A percentile compares a stretch with the other conserved stretches of the same genome.
phyloP scores from a whole-genome alignment of 2,329 filamentous ascomycete genomes.

The Leptographium procerum region DNA sequence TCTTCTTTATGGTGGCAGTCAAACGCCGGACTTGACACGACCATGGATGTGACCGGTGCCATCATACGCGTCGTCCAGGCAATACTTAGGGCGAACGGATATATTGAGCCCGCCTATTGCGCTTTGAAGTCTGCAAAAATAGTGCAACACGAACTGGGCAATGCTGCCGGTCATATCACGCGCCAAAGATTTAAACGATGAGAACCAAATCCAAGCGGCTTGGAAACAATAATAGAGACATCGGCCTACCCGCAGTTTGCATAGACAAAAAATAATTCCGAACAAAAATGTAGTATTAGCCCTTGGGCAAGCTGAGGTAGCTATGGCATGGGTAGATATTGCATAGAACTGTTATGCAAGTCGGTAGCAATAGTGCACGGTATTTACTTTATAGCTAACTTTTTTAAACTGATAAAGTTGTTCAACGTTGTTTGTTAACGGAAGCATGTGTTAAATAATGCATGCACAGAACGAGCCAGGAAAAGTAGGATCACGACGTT shows the following conservation, averaged over 20 bases:
- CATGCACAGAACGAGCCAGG: too few species aligned
- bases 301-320: not conserved
- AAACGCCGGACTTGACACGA: not conserved
- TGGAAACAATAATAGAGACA: not conserved
- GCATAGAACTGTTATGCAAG: not conserved
- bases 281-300: not conserved
- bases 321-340: not conserved
- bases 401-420: too few species aligned
- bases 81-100: not conserved
- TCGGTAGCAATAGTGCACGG: too few species aligned
- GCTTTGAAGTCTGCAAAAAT: not conserved
- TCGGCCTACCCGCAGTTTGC: too few species aligned
- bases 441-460: too few species aligned
- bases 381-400: too few species aligned
- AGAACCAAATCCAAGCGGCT: too few species aligned
- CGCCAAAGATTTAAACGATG: too few species aligned
- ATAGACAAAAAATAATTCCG: not conserved
- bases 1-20: not conserved
- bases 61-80: not conserved
- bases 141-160: too few species aligned
- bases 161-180: too few species aligned
- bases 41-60: not conserved
- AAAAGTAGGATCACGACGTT: too few species aligned
- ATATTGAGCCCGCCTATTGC: not conserved
- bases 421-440: too few species aligned